phyloP scores from a whole-genome alignment of 2,329 filamentous ascomycete species.

The Cladosporium oxysporum region DNA sequence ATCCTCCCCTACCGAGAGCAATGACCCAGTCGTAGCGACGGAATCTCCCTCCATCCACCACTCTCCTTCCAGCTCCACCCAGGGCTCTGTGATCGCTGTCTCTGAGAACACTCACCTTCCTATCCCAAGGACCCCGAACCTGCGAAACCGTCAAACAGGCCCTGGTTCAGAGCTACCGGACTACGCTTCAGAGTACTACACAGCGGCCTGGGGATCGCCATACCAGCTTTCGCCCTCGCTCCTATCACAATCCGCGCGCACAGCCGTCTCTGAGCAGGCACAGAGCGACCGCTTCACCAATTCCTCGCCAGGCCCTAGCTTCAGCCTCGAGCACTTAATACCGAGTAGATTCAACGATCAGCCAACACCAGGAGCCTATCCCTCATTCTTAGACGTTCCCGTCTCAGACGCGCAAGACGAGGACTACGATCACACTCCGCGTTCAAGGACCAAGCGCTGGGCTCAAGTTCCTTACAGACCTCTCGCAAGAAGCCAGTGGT shows the following conservation, averaged over 20 bases:
- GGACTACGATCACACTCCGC: conserved; percentile 32
- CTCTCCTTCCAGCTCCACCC: not conserved
- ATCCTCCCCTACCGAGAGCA: conserved; percentile 14
- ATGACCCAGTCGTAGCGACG: conserved; percentile 18
- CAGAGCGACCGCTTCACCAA: conserved; percentile 32
- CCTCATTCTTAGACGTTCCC: conserved; percentile 18
- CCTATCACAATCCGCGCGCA: conserved; percentile 34
- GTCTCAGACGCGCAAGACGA: conserved; percentile 23
- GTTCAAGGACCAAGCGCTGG: conserved; percentile 37
- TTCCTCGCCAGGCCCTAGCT: conserved; percentile 34
- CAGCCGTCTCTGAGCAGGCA: conserved; percentile 34
- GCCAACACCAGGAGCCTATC: conserved; percentile 22
- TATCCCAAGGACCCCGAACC: conserved; percentile 11
- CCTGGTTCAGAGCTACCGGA: conserved; percentile 24
- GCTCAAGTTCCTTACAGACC: conserved; percentile 32
- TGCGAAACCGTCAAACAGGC: conserved; percentile 5
- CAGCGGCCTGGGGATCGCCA: conserved; percentile 88
- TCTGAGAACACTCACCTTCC: conserved; percentile 10
- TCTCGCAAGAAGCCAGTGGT: conserved; percentile 81
- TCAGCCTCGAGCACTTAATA: conserved; percentile 39
- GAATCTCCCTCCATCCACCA: conserved; percentile 6
- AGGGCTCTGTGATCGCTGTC: not conserved
- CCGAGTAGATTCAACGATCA: conserved; percentile 34
- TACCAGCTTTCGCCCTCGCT: conserved; percentile 67
- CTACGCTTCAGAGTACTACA: conserved; percentile 49